Percentiles rank a stretch among this genome's conserved stretches.
Evolutionary conservation across 257 asterid genomes (phyloP).

Genomic region (Solanum tarijense): DNA sequence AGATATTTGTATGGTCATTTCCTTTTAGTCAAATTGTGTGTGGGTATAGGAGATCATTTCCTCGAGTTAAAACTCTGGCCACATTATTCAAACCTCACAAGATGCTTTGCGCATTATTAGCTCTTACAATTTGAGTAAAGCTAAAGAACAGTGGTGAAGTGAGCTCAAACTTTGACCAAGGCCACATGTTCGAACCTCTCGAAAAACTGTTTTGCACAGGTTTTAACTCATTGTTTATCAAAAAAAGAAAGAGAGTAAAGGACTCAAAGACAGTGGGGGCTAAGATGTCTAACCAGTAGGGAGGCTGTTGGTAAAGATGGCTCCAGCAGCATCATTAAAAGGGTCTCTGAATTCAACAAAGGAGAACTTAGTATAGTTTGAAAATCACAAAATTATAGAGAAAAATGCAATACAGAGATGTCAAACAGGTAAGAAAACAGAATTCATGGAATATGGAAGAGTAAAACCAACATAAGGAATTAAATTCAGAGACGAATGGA

Average conservation of each 20-base stretch:
- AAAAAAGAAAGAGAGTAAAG: neutral
- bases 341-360: conserved; percentile 27
- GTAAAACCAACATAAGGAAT: neutral
- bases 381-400: neutral
- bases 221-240: neutral
- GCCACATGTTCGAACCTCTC: neutral
- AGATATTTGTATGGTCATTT: neutral
- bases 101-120: neutral
- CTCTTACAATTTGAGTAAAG: neutral
- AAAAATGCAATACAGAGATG: neutral
- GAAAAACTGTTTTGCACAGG: neutral
- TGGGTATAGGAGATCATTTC: neutral
- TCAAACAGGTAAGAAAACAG: neutral
- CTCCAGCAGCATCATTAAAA: conserved; percentile 45
- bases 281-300: conserved; percentile 37
- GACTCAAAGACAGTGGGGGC: neutral
- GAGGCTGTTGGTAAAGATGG: conserved; percentile 39
- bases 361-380: neutral
- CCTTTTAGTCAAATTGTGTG: neutral
- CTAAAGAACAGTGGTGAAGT: neutral
- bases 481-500: neutral
- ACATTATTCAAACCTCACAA: neutral
- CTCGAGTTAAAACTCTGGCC: neutral
- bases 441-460: neutral
- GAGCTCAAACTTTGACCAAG: neutral